Conservation (phyloP, 208 protist genomes). For the Trypanosoma cruzi region DNA sequence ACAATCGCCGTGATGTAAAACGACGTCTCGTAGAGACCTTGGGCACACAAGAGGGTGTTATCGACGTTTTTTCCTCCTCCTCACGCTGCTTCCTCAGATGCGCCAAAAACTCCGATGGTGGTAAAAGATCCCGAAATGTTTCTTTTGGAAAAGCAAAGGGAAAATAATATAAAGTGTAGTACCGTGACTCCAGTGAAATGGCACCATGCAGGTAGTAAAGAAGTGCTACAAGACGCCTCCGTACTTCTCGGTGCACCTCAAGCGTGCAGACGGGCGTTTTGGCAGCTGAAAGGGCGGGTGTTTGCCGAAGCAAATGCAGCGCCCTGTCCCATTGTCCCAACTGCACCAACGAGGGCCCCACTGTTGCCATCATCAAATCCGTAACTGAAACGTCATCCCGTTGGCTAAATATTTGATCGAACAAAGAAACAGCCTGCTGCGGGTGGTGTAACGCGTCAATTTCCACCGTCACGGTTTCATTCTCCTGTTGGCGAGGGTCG, state of each 20-base stretch:
- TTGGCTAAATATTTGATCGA: constrained; percentile 55
- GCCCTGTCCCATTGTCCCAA: constrained; percentile 52
- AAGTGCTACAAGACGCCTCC: constrained; percentile 16
- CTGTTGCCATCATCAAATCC: constrained; percentile 56
- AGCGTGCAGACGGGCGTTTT: constrained; percentile 5
- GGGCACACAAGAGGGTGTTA: neutral
- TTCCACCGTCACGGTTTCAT: neutral
- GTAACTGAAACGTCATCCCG: constrained; percentile 80
- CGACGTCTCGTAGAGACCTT: neutral
- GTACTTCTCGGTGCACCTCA: constrained; percentile 28
- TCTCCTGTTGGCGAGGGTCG: neutral
- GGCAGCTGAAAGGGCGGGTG: constrained; percentile 33
- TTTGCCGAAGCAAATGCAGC: constrained; percentile 58
- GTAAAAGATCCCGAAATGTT: constrained; percentile 39
- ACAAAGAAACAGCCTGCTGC: constrained; percentile 41
- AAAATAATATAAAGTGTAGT: constrained; percentile 48
- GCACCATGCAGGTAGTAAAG: constrained; percentile 44
- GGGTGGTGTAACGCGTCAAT: constrained; percentile 34
- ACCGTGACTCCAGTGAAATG: constrained; percentile 28
- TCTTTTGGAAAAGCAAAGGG: constrained; percentile 70
- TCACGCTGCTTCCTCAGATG: neutral
- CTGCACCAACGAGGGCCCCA: constrained; percentile 67
- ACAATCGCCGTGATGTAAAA: constrained; percentile 28
- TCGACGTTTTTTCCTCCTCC: constrained; percentile 2
- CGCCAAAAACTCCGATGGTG: constrained; percentile 6